Base-by-base conservation (phyloP, 441 rosid genomes). In the Pelargonium cotyledonis region DNA sequence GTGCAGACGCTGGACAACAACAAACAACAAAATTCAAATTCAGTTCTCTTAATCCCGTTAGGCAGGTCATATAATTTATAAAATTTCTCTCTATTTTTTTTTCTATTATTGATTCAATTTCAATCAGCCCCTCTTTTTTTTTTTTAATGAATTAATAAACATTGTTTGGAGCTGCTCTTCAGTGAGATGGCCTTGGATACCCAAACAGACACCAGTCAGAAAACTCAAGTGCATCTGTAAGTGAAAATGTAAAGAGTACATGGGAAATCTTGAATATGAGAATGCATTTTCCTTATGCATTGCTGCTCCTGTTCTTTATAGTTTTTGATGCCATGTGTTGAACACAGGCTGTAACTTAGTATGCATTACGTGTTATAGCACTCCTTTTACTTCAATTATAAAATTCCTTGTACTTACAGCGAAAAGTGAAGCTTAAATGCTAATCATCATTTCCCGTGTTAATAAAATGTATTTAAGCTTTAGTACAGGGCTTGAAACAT, bases 21-120 rank as follows among this genome's bases (percentile, higher is more conserved):
- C 72, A 76, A 80, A 51, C 26, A 51, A 57, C 73, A 66, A 63
- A 77, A 69, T 67, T 68, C 80, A 61, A 65, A 75, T 70, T 68
- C 72, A 38, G 10, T 55, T 21, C 35, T 43, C 74, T 68, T 65
- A 46, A 71, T 67, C 29, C 74, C 78, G 4, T 12, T 43, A 1
- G 71, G 70, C 68, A 83, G 88, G 91, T 87, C 65, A 80, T 83
- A 66, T 21, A 71, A 70, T 66, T 21, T 58, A 10, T 21, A 15
- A 73, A 55, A 35, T 6, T 65, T 53, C 65, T 8, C 2, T 11
- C 43, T 44, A 1, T 65, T 57, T 8, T 29, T 26, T 55, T 57
- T 46, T 29, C 3, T 8, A 53, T 7, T 16, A 14, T 14, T 40
- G 18, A 66, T 63, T 44, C 31, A 14, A 23, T 7, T 49, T n/a